Percentiles rank a stretch among this genome's conserved stretches.
Evolutionary conservation across 371 early-diverging fungal species (phyloP).

Genomic region (Mortierella sp.): DNA sequence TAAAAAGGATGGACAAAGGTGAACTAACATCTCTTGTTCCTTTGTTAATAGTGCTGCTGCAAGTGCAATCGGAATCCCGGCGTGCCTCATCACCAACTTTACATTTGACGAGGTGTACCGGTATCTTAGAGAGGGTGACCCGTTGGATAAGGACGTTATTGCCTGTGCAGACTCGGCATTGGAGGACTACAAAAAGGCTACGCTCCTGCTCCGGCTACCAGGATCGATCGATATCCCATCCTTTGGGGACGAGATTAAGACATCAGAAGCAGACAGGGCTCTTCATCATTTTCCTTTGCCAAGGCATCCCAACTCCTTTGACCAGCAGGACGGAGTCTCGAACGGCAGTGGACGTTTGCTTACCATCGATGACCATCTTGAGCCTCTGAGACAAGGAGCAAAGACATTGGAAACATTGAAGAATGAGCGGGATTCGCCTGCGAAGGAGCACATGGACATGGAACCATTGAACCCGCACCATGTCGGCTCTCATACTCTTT

Average conservation of each 20-base stretch:
- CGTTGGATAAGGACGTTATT: slow-evolving; percentile 65
- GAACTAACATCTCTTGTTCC: not conserved
- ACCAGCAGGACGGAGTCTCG: not conserved
- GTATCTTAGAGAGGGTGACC: slow-evolving; percentile 71
- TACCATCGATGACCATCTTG: not conserved
- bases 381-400: not conserved
- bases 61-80: slow-evolving; percentile 69
- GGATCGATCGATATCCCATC: slow-evolving; percentile 81
- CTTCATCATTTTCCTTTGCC: not conserved
- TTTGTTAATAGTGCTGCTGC: slow-evolving; percentile 68
- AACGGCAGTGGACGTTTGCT: not conserved
- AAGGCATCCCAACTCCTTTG: not conserved
- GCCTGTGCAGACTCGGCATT: slow-evolving; percentile 64
- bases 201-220: slow-evolving; percentile 76
- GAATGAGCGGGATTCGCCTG: not conserved
- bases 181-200: slow-evolving; percentile 71
- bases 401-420: not conserved
- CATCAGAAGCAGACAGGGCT: not conserved
- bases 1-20: not conserved
- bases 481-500: not conserved
- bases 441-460: not conserved
- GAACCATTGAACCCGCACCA: not conserved
- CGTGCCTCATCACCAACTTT: slow-evolving; percentile 82
- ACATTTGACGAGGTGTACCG: slow-evolving; percentile 84
- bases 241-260: slow-evolving; percentile 62